Conservation (phyloP, 306 rosid species). For the Elaeagnus macrophylla region DNA sequence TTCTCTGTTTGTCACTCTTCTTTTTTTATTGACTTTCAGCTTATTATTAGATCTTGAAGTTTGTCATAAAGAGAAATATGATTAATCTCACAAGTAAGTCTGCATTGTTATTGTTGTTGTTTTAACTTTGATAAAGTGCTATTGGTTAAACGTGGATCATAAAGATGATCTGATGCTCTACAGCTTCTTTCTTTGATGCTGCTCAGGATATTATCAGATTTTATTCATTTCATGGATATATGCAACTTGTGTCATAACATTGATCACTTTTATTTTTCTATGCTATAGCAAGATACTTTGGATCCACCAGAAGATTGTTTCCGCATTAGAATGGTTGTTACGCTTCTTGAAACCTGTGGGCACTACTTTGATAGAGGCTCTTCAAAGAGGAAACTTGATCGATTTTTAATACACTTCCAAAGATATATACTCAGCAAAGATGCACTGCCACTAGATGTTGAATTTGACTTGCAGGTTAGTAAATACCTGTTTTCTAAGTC, state of each 20-base stretch:
- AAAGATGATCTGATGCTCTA: too few species aligned
- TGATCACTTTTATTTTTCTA: conserved; percentile 14
- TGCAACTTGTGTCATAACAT: conserved; percentile 18
- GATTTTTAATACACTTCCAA: conserved; percentile 75
- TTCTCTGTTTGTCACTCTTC: too few species aligned
- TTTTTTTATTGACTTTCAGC: too few species aligned
- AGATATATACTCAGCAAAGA: conserved; percentile 89
- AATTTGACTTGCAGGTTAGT: conserved; percentile 92
- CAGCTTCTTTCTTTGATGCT: too few species aligned
- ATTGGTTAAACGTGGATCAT: too few species aligned
- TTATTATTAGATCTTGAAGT: too few species aligned
- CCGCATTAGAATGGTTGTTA: conserved; percentile 85
- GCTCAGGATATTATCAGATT: too few species aligned
- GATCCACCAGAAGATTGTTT: conserved; percentile 99
- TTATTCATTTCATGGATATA: not conserved
- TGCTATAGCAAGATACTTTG: conserved; percentile 69
- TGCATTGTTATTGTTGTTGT: too few species aligned
- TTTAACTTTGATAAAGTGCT: too few species aligned
- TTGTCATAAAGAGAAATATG: too few species aligned
- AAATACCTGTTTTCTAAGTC: conserved; percentile 4
- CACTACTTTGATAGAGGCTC: conserved; percentile 98
- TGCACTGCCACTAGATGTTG: conserved; percentile 76
- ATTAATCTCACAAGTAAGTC: too few species aligned
- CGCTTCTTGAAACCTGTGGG: conserved; percentile 94
- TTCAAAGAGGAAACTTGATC: conserved; percentile 94